A percentile compares a stretch with the other conserved stretches of the same genome.
phyloP scores from a whole-genome alignment of 2,329 filamentous ascomycete genomes.

The Cladophialophora bantiana region DNA sequence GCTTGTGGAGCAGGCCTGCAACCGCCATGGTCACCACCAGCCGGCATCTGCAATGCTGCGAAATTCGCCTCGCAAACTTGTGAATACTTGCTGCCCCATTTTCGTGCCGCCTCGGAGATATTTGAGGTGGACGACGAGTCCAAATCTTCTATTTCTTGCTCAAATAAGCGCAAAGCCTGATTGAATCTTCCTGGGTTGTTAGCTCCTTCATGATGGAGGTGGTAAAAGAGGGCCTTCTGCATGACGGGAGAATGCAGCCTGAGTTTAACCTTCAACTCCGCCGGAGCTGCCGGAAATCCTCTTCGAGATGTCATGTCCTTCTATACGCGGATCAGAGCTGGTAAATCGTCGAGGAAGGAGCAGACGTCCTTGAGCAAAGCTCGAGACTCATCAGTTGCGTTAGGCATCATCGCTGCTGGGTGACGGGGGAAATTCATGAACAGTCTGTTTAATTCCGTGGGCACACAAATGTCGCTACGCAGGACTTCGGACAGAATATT shows the following conservation, averaged over 20 bases:
- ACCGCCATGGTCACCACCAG: too few relatives aligned
- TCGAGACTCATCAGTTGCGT: background rate
- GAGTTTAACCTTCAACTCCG: constrained; percentile 16
- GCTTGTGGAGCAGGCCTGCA: too few relatives aligned
- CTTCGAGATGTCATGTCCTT: background rate
- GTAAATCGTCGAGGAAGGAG: constrained; percentile 14
- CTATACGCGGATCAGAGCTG: constrained; percentile 1
- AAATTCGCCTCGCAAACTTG: too few relatives aligned
- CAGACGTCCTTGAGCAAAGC: constrained; percentile 10
- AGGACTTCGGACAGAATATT: constrained; percentile 8
- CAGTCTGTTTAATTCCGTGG: background rate
- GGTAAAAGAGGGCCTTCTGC: constrained; percentile 21
- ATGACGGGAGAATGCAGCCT: constrained; percentile 26
- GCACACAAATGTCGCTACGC: constrained; percentile 7
- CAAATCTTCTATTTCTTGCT: background rate
- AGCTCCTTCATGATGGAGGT: background rate
- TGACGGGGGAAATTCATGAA: constrained; percentile 14
- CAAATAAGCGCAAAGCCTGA: constrained; percentile 12
- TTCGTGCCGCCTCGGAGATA: too few relatives aligned
- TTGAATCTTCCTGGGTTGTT: constrained; percentile 2
- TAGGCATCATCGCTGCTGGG: background rate
- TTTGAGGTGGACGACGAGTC: too few relatives aligned
- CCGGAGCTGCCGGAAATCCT: constrained; percentile 21
- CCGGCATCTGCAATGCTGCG: too few relatives aligned
- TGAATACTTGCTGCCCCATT: too few relatives aligned